Evolutionary conservation across 2,329 filamentous ascomycete species (phyloP), one percentile per base, ranked within the genome.

Genomic region (Aspergillus floridensis): DNA sequence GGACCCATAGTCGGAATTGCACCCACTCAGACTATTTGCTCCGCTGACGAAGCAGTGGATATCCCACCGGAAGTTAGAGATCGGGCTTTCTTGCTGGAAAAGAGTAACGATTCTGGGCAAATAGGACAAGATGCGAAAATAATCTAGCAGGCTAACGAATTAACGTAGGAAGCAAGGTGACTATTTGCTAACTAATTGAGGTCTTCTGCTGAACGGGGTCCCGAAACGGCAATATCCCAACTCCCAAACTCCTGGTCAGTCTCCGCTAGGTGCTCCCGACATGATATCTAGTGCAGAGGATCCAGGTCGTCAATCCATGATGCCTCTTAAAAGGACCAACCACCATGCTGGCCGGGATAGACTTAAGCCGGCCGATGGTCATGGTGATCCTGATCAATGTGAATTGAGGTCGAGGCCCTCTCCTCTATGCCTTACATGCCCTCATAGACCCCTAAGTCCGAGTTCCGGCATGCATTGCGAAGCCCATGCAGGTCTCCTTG

Each of bases 381-480:
- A 53, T 56, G 62, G 32, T 62, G 59, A 61, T 61, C 56, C 53
- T 57, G 56, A 56, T 60, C 52, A 58, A 52, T 60, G 55, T n/a
- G 38, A 44, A 19, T 19, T 7, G 38, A 44, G 38, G 38, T 44
- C 38, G 38, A 44, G 38, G 6, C 7, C 16, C n/a, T 41, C 16
- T 41, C 14, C 16, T n/a, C 16, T 44, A 7, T 7, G 4, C 3
- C 24, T 19, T 52, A 26, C 29, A 12, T 49, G 10, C 21, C 47
- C n/a, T 29, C 48, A 46, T 29, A 29, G 26, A 41, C 7, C 5
- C 5, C 26, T 22, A 53, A 35, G 7, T 35, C 50, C 35, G 35
- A 8, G 29, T 29, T 53, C n/a, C 51, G 31, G 35, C 32, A 46
- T 31, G 52, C 31, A 52, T 44, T 44, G 38, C 38, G 38, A 44